These are phyloP conservation scores for Pseudogymnoascus sp. DNA, from an alignment of 2,329 filamentous ascomycete species.

Conservation along the genomic window DNA sequence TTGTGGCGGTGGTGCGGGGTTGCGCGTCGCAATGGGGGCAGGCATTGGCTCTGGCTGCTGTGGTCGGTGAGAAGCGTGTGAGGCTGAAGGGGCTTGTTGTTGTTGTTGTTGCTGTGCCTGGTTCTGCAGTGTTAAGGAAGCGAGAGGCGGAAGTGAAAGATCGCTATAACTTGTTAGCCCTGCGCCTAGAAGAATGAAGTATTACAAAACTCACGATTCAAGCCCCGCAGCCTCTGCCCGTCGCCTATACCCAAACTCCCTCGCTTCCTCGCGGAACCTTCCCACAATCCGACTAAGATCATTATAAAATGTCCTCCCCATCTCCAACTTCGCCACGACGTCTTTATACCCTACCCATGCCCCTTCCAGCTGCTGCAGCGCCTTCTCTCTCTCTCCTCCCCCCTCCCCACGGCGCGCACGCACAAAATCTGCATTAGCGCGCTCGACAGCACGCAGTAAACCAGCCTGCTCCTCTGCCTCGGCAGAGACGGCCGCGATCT, in stretches of 20 bases:
- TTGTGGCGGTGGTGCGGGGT: conserved; percentile 6
- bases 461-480: conserved; percentile 72
- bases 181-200: neutral
- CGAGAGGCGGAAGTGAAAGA: conserved; percentile 12
- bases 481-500: conserved; percentile 60
- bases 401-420: conserved; percentile 52
- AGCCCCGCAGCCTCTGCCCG: conserved; percentile 71
- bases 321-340: conserved; percentile 83
- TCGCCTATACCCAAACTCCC: conserved; percentile 70
- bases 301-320: conserved; percentile 93
- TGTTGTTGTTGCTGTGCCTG: conserved; percentile 20
- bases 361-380: conserved; percentile 79
- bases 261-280: conserved; percentile 72
- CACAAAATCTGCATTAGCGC: conserved; percentile 72
- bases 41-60: conserved; percentile 24
- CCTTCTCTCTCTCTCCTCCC: conserved; percentile 70
- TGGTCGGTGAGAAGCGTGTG: conserved; percentile 14
- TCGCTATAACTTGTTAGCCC: conserved; percentile 22
- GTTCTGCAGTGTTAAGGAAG: conserved; percentile 17
- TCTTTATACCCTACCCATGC: conserved; percentile 97
- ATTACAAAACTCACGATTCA: conserved; percentile 52
- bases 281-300: conserved; percentile 83
- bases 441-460: conserved; percentile 58
- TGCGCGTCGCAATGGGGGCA: neutral
- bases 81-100: neutral